phyloP scores from a whole-genome alignment of 2,329 filamentous ascomycete species.

The Colletotrichum sp. region DNA sequence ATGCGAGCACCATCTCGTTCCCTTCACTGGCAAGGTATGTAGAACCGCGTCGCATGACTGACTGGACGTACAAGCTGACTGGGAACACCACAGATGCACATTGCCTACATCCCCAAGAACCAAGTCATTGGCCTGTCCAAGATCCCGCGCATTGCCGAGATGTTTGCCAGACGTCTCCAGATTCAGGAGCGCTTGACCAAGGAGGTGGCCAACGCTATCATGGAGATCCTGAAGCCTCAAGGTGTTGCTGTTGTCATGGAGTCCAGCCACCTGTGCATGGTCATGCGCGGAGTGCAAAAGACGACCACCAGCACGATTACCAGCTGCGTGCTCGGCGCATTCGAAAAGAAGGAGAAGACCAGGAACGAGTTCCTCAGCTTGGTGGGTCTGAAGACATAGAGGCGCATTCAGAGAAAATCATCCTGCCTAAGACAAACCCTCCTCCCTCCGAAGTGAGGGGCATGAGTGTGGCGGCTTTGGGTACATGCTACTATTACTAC shows the following conservation, averaged over 20 bases:
- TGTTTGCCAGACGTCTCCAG: constrained; percentile 92
- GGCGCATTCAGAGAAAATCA: not conserved
- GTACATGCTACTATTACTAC: not conserved
- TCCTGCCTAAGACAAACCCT: not conserved
- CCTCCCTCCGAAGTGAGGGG: not conserved
- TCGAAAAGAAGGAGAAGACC: constrained; percentile 91
- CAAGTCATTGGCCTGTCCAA: constrained; percentile 96
- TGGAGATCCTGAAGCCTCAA: constrained; percentile 90
- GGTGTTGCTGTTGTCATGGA: constrained; percentile 98
- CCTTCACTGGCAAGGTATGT: constrained; percentile 89
- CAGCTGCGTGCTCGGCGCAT: constrained; percentile 96
- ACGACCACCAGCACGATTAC: constrained; percentile 87
- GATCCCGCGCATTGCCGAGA: constrained; percentile 92
- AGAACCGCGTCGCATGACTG: not conserved
- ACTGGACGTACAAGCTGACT: not conserved
- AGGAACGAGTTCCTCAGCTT: constrained; percentile 94
- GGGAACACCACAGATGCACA: constrained; percentile 78
- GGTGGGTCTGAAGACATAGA: constrained; percentile 59
- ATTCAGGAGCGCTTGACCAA: constrained; percentile 97
- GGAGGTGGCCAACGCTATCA: constrained; percentile 92
- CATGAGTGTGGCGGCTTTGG: not conserved
- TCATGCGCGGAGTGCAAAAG: constrained; percentile 98
- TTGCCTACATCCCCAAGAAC: constrained; percentile 93
- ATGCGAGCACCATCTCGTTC: constrained; percentile 97
- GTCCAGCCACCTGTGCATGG: constrained; percentile 96